Percentiles rank a stretch among this genome's conserved stretches.
These are phyloP conservation scores for Penicillium arizonense DNA, from an alignment of 495 filamentous ascomycete genomes.

Conservation along the genomic window DNA sequence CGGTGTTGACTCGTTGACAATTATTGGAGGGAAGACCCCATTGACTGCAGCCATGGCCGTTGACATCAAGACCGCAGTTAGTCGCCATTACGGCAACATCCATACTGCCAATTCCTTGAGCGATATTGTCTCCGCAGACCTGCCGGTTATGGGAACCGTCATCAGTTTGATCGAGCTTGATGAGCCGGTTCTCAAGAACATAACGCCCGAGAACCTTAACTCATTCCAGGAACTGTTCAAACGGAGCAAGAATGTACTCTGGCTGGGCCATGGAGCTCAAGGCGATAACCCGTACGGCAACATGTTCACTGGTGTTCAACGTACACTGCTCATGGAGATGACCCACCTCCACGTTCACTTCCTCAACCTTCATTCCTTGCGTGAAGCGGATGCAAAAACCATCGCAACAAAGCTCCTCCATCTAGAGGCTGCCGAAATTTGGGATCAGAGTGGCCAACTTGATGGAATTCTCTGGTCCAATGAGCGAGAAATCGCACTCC, in stretches of 20 bases:
- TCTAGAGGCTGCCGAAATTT: constrained; percentile 18
- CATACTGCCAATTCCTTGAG: constrained; percentile 9
- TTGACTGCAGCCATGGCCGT: constrained; percentile 9
- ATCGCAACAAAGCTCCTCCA: constrained; percentile 23
- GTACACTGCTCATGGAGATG: constrained; percentile 25
- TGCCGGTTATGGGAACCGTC: constrained; percentile 29
- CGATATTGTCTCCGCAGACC: constrained; percentile 7
- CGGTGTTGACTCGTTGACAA: constrained; percentile 17
- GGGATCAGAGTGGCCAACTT: constrained; percentile 14
- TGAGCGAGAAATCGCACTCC: constrained; percentile 25
- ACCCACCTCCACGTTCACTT: constrained; percentile 26
- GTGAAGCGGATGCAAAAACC: constrained; percentile 4
- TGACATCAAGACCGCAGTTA: constrained; percentile 8
- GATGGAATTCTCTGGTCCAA: constrained; percentile 16
- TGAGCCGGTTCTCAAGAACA: constrained; percentile 36
- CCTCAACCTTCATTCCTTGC: constrained; percentile 22
- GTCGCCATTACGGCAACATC: constrained; percentile 11
- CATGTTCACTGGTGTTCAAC: constrained; percentile 39
- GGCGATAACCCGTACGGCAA: constrained; percentile 33
- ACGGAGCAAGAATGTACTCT: constrained; percentile 35
- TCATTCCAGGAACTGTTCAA: constrained; percentile 31
- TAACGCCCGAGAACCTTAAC: constrained; percentile 22
- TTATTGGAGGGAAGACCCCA: constrained; percentile 24
- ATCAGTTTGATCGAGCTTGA: constrained; percentile 47
- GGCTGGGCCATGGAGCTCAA: constrained; percentile 34